A percentile compares a stretch with the other conserved stretches of the same genome.
phyloP scores from a whole-genome alignment of 164 flowering plant genomes.

The Magnolia officinalis region DNA sequence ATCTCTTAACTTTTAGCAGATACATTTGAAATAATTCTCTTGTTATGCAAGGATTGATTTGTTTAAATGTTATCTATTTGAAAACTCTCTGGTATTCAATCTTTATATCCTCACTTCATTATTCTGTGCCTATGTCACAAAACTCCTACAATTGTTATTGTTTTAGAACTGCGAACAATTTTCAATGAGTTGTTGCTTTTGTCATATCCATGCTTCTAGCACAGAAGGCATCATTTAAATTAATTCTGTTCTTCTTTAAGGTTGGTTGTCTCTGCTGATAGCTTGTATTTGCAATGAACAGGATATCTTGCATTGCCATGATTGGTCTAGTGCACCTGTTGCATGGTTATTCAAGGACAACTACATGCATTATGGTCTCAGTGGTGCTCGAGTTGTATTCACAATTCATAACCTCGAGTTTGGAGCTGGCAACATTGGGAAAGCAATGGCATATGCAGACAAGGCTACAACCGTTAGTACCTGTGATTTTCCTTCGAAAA shows the following conservation, averaged over 20 bases:
- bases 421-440: constrained; percentile 68
- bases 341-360: constrained; percentile 91
- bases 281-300: constrained; percentile 23
- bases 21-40: background rate
- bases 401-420: constrained; percentile 98
- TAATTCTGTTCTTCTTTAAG: background rate
- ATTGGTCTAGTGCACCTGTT: constrained; percentile 99
- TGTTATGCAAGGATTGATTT: background rate
- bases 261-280: background rate
- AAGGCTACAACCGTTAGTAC: constrained; percentile 91
- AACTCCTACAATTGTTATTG: background rate
- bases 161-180: background rate
- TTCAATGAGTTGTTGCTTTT: background rate
- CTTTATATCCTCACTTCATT: no score
- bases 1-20: background rate
- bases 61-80: no score
- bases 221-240: background rate
- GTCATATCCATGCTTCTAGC: background rate
- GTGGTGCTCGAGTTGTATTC: constrained; percentile 82
- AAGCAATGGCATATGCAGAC: constrained; percentile 78
- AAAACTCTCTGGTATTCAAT: no score
- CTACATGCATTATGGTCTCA: constrained; percentile 81
- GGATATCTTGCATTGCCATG: constrained; percentile 99
- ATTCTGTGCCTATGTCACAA: background rate
- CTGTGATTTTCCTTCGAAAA: background rate